These are phyloP conservation scores for Zygotorulaspora chibaensis DNA, from an alignment of 805 yeast genomes.

Conservation along the genomic window DNA sequence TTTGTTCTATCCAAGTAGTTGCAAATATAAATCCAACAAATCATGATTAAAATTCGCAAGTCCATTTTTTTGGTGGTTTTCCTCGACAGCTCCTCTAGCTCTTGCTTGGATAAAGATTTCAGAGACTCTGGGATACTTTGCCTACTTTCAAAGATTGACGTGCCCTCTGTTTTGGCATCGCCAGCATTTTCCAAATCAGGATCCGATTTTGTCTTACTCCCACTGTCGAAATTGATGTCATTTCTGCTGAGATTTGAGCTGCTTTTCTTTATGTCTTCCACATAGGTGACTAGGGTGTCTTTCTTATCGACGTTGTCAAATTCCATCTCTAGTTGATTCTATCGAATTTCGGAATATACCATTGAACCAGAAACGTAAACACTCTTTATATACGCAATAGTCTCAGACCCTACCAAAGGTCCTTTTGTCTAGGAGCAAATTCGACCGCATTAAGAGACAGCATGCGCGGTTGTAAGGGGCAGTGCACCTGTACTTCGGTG, in stretches of 20 bases:
- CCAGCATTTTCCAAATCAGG: neutral
- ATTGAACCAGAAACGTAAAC: too few relatives aligned
- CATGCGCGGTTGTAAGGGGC: too few relatives aligned
- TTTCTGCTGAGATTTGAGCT: neutral
- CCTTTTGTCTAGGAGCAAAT: too few relatives aligned
- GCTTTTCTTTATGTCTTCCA: constrained; percentile 7
- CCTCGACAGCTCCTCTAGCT: constrained; percentile 41
- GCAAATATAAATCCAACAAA: constrained; percentile 47
- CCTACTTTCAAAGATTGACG: constrained; percentile 10
- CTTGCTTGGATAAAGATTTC: constrained; percentile 33
- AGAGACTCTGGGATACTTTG: constrained; percentile 24
- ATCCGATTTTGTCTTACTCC: neutral
- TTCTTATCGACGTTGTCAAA: neutral
- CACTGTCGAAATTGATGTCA: constrained; percentile 1
- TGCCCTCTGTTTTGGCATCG: constrained; percentile 1
- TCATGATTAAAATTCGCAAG: constrained; percentile 46
- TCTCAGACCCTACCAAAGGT: too few relatives aligned
- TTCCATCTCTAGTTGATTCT: too few relatives aligned
- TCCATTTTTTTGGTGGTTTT: constrained; percentile 47
- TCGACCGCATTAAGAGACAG: too few relatives aligned
- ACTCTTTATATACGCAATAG: too few relatives aligned
- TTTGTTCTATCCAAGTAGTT: constrained; percentile 49
- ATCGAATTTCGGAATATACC: too few relatives aligned
- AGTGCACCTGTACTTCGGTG: too few relatives aligned
- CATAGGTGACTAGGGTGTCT: constrained; percentile 5